Base-by-base conservation (phyloP, 2,329 filamentous ascomycete genomes). In the Fusarium pininemorale region DNA sequence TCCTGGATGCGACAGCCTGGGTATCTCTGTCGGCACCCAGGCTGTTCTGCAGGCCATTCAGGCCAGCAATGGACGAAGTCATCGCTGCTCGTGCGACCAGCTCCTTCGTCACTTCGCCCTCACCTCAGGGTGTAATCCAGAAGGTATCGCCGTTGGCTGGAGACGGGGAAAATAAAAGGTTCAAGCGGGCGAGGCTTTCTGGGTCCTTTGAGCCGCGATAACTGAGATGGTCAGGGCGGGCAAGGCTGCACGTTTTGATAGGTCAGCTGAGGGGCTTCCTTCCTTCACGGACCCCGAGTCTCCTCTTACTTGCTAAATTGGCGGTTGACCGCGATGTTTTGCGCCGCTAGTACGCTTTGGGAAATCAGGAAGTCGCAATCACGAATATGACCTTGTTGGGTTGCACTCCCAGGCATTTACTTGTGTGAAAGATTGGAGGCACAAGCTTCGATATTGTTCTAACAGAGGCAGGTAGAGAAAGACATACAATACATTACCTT, bases 1-100 rank as follows among this genome's bases (percentile, higher is more conserved):
- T 77, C 64, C 66, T 70, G 56, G 61, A 73, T 70, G 75, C 68
- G 69, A 75, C 68, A 66, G 70, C 64, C 70, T 77, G 74, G 53
- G 74, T 60, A 51, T 77, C 70, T 70, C 67, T 73, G 68, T 75
- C 72, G 47, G 66, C 63, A 50, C 73, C 66, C 60, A 75, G 69
- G 71, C 63, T 68, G 63, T 72, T 66, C 63, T 70, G 66, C 58
- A 74, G 69, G 77, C 77, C 78, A 74, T 78, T 74, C 69, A 80
- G 82, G 82, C 82, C 83, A 81, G 81, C 84, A 81, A 84, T 84
- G 80, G 87, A 88, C 88, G 87, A 90, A 88, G 86, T 89, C 88
- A 90, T 89, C 87, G 87, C 88, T 89, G 82, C 83, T 85, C 81
- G 80, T 79, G 72, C 77, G 81, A 87, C 69, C 87, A 88, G 87